These are phyloP conservation scores for Ambrosia hybrid DNA, from an alignment of 140 eudicot species.

Conservation along the genomic window DNA sequence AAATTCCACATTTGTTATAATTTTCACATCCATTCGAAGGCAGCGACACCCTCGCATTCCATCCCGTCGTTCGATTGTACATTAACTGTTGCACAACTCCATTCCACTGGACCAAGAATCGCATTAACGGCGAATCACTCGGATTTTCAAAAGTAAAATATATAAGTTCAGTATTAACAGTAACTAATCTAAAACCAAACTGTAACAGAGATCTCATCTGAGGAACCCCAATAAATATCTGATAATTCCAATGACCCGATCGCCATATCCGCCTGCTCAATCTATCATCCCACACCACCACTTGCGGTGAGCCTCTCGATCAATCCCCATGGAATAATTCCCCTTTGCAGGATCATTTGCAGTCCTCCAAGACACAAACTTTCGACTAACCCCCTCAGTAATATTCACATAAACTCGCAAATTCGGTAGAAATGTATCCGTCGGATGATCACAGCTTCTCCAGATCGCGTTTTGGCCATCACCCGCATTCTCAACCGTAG, in stretches of 20 bases:
- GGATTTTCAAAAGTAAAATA: slow-evolving; percentile 46
- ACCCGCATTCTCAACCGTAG: slow-evolving; percentile 11
- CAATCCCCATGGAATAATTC: slow-evolving; percentile 63
- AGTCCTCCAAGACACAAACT: slow-evolving; percentile 65
- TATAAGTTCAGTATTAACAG: slow-evolving; percentile 10
- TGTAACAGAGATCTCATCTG: slow-evolving; percentile 38
- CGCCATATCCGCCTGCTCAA: slow-evolving; percentile 51
- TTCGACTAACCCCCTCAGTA: slow-evolving; percentile 11
- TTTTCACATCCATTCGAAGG: slow-evolving; percentile 55
- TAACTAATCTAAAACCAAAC: slow-evolving; percentile 45
- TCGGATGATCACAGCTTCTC: slow-evolving; percentile 66
- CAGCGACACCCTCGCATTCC: slow-evolving; percentile 35
- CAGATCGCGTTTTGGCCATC: slow-evolving; percentile 36
- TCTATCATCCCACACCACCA: slow-evolving; percentile 51
- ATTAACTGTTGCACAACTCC: slow-evolving; percentile 45
- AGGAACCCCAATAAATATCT: slow-evolving; percentile 56
- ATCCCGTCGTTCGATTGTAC: slow-evolving; percentile 29
- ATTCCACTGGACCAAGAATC: slow-evolving; percentile 51
- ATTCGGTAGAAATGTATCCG: slow-evolving; percentile 65
- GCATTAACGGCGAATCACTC: slow-evolving; percentile 19
- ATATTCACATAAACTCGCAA: slow-evolving; percentile 43
- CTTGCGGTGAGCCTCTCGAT: slow-evolving; percentile 73
- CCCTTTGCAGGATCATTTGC: slow-evolving; percentile 65
- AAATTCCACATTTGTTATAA: slow-evolving; percentile 67
- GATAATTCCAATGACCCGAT: slow-evolving; percentile 71